Percentiles rank a stretch among this genome's conserved stretches.
These are phyloP conservation scores for Vitis rotundifolia DNA, from an alignment of 164 flowering plant species.

Conservation along the genomic window DNA sequence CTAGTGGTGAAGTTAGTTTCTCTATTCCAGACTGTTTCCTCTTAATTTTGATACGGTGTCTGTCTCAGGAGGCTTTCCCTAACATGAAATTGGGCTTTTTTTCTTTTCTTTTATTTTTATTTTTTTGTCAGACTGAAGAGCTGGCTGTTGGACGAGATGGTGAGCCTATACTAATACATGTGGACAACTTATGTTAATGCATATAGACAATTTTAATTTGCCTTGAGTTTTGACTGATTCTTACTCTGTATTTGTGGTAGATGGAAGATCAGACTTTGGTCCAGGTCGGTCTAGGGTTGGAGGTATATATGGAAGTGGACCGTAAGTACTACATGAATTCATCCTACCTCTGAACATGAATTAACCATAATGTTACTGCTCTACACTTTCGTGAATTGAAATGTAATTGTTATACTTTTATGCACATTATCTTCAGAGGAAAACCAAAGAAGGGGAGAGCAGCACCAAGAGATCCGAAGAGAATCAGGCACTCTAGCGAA, in stretches of 20 bases:
- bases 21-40: too few species aligned
- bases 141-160: conserved; percentile 73
- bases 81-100: background rate
- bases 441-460: conserved; percentile 86
- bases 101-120: conserved; percentile 6
- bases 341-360: background rate
- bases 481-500: conserved; percentile 62
- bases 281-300: conserved; percentile 70
- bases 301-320: conserved; percentile 54
- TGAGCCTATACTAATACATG: conserved; percentile 28
- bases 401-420: background rate
- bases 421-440: conserved; percentile 47
- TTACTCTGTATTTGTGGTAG: conserved; percentile 29
- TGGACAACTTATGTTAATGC: too few species aligned
- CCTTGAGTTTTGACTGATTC: background rate
- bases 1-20: too few species aligned
- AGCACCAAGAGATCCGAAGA: conserved; percentile 66
- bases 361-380: background rate
- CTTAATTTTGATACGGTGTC: too few species aligned
- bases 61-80: too few species aligned
- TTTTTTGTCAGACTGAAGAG: conserved; percentile 65
- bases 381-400: background rate
- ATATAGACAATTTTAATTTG: background rate
- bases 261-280: conserved; percentile 75
- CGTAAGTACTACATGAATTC: conserved; percentile 38